Evolutionary conservation across 148 eudicot genomes (phyloP).

Genomic region (Camellia granthamiana): DNA sequence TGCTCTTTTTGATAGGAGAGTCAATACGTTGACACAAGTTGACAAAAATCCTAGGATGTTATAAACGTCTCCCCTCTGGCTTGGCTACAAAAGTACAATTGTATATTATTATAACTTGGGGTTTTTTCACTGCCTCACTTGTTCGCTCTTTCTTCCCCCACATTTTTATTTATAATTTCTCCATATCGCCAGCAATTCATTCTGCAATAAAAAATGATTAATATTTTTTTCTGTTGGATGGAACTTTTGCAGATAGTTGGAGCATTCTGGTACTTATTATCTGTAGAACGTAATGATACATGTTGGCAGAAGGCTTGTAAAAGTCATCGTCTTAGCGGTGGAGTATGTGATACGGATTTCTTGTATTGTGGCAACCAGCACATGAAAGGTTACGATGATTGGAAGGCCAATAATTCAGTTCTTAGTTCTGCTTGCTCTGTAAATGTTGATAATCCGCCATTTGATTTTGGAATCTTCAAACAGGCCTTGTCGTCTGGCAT

Average conservation of each 20-base stretch:
- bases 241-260: slow-evolving; percentile 75
- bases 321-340: slow-evolving; percentile 12
- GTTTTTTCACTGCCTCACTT: background rate
- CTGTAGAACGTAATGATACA: slow-evolving; percentile 81
- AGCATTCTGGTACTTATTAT: slow-evolving; percentile 85
- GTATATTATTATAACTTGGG: background rate
- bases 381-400: slow-evolving; percentile 33
- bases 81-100: background rate
- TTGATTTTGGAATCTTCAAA: slow-evolving; percentile 83
- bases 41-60: background rate
- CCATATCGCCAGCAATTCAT: background rate
- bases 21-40: no score
- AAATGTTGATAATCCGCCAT: slow-evolving; percentile 47
- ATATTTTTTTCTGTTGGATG: slow-evolving; percentile 10
- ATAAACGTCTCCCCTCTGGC: background rate
- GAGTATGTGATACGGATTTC: slow-evolving; percentile 36
- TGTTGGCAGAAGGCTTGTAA: slow-evolving; percentile 87
- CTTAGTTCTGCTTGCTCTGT: slow-evolving; percentile 45
- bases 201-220: background rate
- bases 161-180: background rate
- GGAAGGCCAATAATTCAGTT: slow-evolving; percentile 56
- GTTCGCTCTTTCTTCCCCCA: background rate
- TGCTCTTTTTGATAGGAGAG: no score
- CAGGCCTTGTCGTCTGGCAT: slow-evolving; percentile 79
- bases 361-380: slow-evolving; percentile 70